Conservation (phyloP, 257 asterid genomes). For the Solanum peruvianum region DNA sequence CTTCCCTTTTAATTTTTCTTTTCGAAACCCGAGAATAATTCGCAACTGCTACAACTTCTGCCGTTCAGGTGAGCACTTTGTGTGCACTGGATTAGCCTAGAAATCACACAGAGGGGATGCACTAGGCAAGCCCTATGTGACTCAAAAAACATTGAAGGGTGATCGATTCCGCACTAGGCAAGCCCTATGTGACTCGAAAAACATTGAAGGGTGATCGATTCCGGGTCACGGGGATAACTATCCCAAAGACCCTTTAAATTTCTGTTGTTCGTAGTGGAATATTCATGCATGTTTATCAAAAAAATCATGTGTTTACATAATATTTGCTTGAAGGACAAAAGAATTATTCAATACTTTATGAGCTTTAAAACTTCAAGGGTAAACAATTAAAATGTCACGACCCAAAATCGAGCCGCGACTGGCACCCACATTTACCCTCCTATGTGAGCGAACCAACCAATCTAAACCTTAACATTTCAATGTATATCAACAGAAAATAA, state of each 20-base stretch:
- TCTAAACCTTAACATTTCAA: no score
- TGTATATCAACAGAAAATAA: no score
- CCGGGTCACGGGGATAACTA: no score
- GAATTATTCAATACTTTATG: no score
- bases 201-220: background rate
- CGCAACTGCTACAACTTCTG: no score
- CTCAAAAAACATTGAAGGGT: background rate
- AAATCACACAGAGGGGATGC: background rate
- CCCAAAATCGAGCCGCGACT: no score
- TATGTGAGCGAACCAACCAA: no score
- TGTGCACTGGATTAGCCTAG: background rate
- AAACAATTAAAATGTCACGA: no score
- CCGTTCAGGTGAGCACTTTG: background rate
- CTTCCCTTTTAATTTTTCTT: background rate
- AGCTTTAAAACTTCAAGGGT: no score
- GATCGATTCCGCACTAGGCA: background rate
- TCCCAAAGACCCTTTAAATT: background rate
- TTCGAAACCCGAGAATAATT: no score
- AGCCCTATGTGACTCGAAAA: background rate
- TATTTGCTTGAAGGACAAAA: no score
- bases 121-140: background rate
- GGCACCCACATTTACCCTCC: no score
- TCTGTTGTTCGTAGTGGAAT: background rate
- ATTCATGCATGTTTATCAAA: background rate
- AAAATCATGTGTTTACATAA: background rate